These are phyloP conservation scores for Euphorbia celastroides DNA, from an alignment of 441 rosid species.

Conservation along the genomic window DNA sequence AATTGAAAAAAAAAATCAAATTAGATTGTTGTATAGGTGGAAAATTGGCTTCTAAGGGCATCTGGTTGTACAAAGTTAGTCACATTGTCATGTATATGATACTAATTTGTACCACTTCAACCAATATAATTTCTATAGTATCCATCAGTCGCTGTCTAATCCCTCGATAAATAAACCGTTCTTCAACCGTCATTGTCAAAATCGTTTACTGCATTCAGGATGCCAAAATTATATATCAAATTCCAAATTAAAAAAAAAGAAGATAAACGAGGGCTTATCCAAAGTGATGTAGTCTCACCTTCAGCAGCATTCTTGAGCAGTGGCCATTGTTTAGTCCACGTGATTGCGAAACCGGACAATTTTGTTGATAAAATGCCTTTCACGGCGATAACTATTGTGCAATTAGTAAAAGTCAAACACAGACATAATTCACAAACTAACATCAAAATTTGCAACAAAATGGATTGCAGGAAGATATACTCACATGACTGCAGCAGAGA, in stretches of 20 bases:
- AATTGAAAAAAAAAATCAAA: neutral
- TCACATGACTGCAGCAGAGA: slow-evolving; percentile 62
- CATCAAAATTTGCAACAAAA: neutral
- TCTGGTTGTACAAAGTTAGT: neutral
- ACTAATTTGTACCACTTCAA: neutral
- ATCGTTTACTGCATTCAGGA: slow-evolving; percentile 9
- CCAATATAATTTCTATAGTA: neutral
- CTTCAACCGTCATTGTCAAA: neutral
- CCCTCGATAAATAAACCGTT: neutral
- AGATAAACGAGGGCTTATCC: neutral
- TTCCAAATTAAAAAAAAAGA: neutral
- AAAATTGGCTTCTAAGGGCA: neutral
- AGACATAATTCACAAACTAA: neutral
- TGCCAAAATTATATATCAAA: neutral
- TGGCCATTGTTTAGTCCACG: slow-evolving; percentile 32
- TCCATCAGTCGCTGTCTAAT: neutral
- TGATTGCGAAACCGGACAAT: slow-evolving; percentile 60
- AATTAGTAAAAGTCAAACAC: slow-evolving; percentile 5
- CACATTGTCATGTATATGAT: slow-evolving; percentile 9
- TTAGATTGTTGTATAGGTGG: neutral
- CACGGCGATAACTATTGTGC: slow-evolving; percentile 53
- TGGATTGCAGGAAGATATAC: slow-evolving; percentile 25
- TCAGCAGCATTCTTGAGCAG: slow-evolving; percentile 8
- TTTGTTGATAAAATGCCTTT: slow-evolving; percentile 60
- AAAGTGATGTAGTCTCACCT: slow-evolving; percentile 14